Conservation (phyloP, 495 filamentous ascomycete species). For the Penicillium subrubescens region DNA sequence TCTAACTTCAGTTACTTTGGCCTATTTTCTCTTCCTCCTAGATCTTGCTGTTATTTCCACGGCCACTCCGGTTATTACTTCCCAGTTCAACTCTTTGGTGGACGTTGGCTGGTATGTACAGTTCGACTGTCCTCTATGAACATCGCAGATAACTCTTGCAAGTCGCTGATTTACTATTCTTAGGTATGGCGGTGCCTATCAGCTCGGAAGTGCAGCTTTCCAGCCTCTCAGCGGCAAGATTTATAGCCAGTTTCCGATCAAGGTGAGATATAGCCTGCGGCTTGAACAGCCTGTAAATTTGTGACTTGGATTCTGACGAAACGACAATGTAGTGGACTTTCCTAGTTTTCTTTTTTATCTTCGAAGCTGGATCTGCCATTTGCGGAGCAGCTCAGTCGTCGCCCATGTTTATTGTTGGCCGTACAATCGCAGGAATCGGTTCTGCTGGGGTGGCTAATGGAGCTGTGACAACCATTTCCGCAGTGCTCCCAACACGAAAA, state of each 20-base stretch:
- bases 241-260: constrained; percentile 30
- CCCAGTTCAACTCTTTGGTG: constrained; percentile 30
- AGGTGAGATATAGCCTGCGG: constrained; percentile 17
- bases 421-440: constrained; percentile 76
- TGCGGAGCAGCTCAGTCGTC: constrained; percentile 74
- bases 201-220: constrained; percentile 27
- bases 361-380: constrained; percentile 71
- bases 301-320: constrained; percentile 4
- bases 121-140: not conserved
- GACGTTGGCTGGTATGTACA: constrained; percentile 34
- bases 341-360: constrained; percentile 44
- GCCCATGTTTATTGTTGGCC: constrained; percentile 70
- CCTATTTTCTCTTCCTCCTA: constrained; percentile 34
- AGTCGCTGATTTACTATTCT: constrained; percentile 56
- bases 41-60: constrained; percentile 32
- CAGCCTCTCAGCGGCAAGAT: constrained; percentile 35
- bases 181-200: constrained; percentile 35
- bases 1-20: constrained; percentile 24
- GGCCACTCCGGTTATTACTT: constrained; percentile 34
- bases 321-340: constrained; percentile 24
- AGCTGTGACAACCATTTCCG: constrained; percentile 23
- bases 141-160: constrained; percentile 29
- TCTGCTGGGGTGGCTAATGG: constrained; percentile 55
- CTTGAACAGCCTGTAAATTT: not conserved
- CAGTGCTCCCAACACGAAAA: constrained; percentile 18